Conservation (phyloP, 441 rosid genomes). For the Corymbia calophylla region DNA sequence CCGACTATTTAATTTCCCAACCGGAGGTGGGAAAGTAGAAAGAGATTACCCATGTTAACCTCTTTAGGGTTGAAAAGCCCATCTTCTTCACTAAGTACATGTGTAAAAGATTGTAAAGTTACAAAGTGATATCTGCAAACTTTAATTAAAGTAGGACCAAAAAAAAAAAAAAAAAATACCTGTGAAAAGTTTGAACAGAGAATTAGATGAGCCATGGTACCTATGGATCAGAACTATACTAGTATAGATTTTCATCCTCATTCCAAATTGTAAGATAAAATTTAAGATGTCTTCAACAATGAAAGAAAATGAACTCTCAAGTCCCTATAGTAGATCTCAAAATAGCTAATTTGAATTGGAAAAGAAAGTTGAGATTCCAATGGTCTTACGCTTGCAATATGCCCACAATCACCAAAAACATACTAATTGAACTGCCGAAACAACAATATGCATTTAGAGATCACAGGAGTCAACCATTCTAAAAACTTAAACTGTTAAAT, state of each 20-base stretch:
- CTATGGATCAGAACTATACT: background rate
- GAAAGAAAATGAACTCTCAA: background rate
- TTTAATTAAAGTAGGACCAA: background rate
- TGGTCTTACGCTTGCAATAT: background rate
- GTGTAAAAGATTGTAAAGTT: background rate
- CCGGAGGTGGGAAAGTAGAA: background rate
- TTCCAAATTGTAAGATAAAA: background rate
- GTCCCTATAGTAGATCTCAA: background rate
- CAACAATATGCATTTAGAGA: background rate
- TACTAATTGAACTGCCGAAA: background rate
- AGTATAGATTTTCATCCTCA: background rate
- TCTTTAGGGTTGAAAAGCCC: background rate
- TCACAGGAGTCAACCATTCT: background rate
- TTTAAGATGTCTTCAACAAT: accelerated
- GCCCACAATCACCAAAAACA: accelerated
- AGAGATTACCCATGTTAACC: background rate
- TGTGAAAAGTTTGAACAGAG: background rate
- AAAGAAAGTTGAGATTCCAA: background rate
- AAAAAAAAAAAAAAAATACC: background rate
- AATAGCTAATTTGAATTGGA: background rate
- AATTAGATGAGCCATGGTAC: background rate
- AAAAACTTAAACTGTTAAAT: no score
- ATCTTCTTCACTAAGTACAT: background rate
- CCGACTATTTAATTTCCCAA: background rate
- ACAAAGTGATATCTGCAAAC: background rate